Percentiles rank a stretch among this genome's conserved stretches.
Conservation (phyloP, 106 monocot species). For the Iris macrosiphon region DNA sequence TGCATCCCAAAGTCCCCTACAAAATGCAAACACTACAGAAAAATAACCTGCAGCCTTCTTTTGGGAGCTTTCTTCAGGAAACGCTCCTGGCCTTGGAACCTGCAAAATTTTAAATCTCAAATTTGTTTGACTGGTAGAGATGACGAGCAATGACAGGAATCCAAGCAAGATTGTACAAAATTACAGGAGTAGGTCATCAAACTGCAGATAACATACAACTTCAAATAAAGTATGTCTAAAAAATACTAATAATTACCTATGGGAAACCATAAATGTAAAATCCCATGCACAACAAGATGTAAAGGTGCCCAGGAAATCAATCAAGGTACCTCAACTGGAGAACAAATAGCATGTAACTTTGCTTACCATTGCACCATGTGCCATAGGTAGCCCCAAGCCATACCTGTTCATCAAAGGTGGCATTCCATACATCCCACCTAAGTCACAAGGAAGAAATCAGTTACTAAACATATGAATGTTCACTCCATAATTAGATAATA, state of each 20-base stretch:
- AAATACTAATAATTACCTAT: too few relatives aligned
- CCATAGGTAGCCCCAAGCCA: constrained; percentile 61
- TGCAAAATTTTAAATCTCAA: constrained; percentile 13
- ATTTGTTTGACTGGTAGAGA: not conserved
- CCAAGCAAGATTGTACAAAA: too few relatives aligned
- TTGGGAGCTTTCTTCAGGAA: constrained; percentile 51
- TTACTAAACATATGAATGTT: not conserved
- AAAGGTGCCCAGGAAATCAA: not conserved
- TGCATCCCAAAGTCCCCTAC: not conserved
- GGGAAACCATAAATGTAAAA: not conserved
- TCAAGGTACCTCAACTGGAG: not conserved
- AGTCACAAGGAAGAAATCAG: constrained; percentile 1
- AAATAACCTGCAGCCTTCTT: constrained; percentile 53
- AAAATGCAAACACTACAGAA: not conserved
- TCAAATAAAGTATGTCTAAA: too few relatives aligned
- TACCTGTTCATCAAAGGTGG: constrained; percentile 76
- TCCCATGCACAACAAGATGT: not conserved
- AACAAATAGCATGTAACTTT: not conserved
- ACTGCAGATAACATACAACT: too few relatives aligned
- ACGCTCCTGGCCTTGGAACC: constrained; percentile 38
- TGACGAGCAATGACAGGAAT: not conserved
- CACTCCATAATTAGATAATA: too few relatives aligned
- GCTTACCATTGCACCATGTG: constrained; percentile 60
- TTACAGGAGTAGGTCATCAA: too few relatives aligned
- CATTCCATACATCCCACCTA: constrained; percentile 95